Percentiles rank a stretch among this genome's conserved stretches.
Evolutionary conservation across 768 basidiomycete genomes (phyloP).

Genomic region (Piloderma croceum): DNA sequence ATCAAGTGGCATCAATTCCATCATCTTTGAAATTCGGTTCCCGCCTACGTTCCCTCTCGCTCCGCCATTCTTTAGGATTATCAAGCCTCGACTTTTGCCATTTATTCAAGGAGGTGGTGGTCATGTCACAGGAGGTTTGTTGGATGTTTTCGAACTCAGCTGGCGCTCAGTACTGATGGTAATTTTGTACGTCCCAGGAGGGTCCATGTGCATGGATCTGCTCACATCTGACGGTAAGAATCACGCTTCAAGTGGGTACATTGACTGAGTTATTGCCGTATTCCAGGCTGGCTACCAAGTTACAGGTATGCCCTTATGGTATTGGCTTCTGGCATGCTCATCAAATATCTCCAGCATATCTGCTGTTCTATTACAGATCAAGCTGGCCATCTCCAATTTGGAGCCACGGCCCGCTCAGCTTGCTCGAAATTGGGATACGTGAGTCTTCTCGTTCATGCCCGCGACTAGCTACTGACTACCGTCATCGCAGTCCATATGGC

Average conservation of each 20-base stretch:
- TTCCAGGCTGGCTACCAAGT: slow-evolving; percentile 63
- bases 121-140: slow-evolving; percentile 55
- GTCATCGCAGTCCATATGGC: slow-evolving; percentile 32
- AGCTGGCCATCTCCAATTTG: slow-evolving; percentile 60
- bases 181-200: slow-evolving; percentile 34
- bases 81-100: slow-evolving; percentile 67
- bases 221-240: slow-evolving; percentile 54
- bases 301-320: slow-evolving; percentile 44
- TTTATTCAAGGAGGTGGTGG: slow-evolving; percentile 70
- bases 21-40: slow-evolving; percentile 71
- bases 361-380: slow-evolving; percentile 56
- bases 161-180: background rate
- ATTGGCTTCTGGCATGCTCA: no score
- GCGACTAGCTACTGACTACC: background rate
- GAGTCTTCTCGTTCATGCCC: slow-evolving; percentile 9
- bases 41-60: slow-evolving; percentile 59
- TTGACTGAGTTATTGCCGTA: background rate
- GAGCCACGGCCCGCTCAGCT: slow-evolving; percentile 62
- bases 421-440: slow-evolving; percentile 46
- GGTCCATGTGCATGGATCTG: slow-evolving; percentile 73
- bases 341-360: slow-evolving; percentile 34
- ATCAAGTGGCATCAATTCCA: slow-evolving; percentile 42
- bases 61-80: slow-evolving; percentile 73
- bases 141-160: background rate
- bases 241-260: background rate